Percentiles rank a stretch among this genome's conserved stretches.
These are phyloP conservation scores for Nicotiana tomentosiformis DNA, from an alignment of 257 asterid genomes.

Conservation along the genomic window DNA sequence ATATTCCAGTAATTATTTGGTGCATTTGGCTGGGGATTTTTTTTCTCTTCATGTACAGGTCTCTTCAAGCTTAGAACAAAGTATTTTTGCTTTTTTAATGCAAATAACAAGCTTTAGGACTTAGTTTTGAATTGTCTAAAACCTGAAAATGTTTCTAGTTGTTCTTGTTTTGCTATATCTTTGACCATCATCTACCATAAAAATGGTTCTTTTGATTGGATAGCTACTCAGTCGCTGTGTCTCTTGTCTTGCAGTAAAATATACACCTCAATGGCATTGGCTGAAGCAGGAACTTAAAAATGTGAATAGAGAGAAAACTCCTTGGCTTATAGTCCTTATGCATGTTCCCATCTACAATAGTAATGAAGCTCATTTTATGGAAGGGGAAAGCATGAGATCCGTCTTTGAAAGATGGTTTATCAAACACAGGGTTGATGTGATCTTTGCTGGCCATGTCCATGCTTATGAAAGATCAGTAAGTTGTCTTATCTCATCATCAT, in stretches of 20 bases:
- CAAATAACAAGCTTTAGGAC: neutral
- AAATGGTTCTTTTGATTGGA: neutral
- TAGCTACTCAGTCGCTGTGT: slow-evolving; percentile 10
- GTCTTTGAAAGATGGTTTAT: slow-evolving; percentile 89
- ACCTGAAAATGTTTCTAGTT: neutral
- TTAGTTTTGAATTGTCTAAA: neutral
- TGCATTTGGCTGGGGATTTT: neutral
- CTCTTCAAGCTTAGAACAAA: neutral
- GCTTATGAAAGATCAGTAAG: slow-evolving; percentile 97
- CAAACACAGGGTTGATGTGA: slow-evolving; percentile 68
- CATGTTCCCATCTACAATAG: slow-evolving; percentile 91
- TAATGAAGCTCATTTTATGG: slow-evolving; percentile 87
- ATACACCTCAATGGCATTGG: slow-evolving; percentile 94
- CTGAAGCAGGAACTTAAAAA: slow-evolving; percentile 56
- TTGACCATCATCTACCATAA: neutral
- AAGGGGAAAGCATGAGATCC: slow-evolving; percentile 91
- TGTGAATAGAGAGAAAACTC: slow-evolving; percentile 87
- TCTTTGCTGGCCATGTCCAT: slow-evolving; percentile 97
- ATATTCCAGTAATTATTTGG: neutral
- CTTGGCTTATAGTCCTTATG: slow-evolving; percentile 95
- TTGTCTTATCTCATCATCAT: slow-evolving; percentile 9
- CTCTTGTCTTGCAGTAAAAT: slow-evolving; percentile 59
- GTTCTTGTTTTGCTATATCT: neutral
- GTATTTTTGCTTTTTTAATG: neutral
- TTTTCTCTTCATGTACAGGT: neutral